Conservation (phyloP, 805 yeast genomes). For the Wickerhamomyces hampshirensis region DNA sequence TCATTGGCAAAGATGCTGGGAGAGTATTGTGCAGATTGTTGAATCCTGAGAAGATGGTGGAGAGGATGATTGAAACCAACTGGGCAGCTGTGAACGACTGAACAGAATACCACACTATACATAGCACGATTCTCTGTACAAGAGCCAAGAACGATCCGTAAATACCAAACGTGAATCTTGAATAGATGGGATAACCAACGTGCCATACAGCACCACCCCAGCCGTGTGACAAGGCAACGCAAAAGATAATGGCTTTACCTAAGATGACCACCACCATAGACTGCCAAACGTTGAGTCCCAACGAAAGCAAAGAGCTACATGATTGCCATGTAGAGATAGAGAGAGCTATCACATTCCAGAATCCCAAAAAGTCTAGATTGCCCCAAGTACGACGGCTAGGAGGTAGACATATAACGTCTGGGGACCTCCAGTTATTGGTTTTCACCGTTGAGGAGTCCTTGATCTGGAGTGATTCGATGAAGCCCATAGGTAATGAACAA, state of each 20-base stretch:
- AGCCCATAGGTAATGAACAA: conserved; percentile 1
- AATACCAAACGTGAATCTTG: conserved; percentile 42
- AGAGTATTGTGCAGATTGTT: conserved; percentile 35
- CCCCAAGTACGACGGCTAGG: conserved; percentile 44
- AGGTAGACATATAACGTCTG: conserved; percentile 42
- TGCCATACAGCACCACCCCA: conserved; percentile 45
- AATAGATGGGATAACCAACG: conserved; percentile 43
- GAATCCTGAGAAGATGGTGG: conserved; percentile 35
- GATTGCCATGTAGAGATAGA: conserved; percentile 38
- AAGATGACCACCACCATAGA: conserved; percentile 40
- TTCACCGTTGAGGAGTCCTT: conserved; percentile 18
- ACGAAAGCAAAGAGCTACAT: conserved; percentile 36
- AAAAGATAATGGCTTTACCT: conserved; percentile 36
- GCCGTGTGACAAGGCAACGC: conserved; percentile 39
- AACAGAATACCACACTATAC: conserved; percentile 42
- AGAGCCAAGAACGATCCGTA: conserved; percentile 41
- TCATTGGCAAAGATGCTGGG: conserved; percentile 34
- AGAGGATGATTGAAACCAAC: conserved; percentile 33
- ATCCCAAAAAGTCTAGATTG: conserved; percentile 34
- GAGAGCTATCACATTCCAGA: conserved; percentile 37
- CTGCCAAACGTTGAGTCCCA: conserved; percentile 40
- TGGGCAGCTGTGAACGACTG: conserved; percentile 45
- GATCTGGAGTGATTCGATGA: conserved; percentile 14
- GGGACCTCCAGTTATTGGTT: conserved; percentile 28
- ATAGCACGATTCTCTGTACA: conserved; percentile 37